Evolutionary conservation across 176 grass and related monocot genomes (phyloP).

Genomic region (Chrysopogon serrulatus): DNA sequence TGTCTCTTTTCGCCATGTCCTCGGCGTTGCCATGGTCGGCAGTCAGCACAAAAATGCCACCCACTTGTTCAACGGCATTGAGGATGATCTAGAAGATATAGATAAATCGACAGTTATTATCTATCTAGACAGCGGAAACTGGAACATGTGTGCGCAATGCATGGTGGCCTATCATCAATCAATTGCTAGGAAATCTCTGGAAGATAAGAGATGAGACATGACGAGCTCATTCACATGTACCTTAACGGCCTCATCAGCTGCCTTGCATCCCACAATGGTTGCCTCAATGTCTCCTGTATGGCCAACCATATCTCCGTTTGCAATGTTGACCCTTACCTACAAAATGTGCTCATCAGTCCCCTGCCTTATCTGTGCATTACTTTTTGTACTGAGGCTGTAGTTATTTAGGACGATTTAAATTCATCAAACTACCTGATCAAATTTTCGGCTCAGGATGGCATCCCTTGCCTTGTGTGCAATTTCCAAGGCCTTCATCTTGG

Average conservation of each 20-base stretch:
- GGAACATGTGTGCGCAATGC: not conserved
- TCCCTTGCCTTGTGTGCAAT: constrained; percentile 79
- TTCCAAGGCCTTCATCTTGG: constrained; percentile 92
- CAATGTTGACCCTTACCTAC: constrained; percentile 81
- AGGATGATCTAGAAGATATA: constrained; percentile 47
- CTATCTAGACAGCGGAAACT: not conserved
- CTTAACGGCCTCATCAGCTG: constrained; percentile 80
- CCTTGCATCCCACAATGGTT: constrained; percentile 77
- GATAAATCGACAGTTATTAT: not conserved
- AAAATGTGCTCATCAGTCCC: not conserved
- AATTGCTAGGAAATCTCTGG: not conserved
- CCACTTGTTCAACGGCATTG: constrained; percentile 67
- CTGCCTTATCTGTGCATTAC: not conserved
- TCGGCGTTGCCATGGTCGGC: constrained; percentile 95
- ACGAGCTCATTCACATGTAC: not conserved
- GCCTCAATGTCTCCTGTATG: constrained; percentile 90
- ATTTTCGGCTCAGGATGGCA: constrained; percentile 73
- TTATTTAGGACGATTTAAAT: not conserved
- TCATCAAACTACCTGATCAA: constrained; percentile 57
- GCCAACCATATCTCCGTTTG: constrained; percentile 92
- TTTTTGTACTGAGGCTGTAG: not conserved
- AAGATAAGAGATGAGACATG: not conserved
- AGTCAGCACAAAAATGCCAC: constrained; percentile 76
- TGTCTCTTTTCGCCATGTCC: constrained; percentile 93
- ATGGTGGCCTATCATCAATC: not conserved